Evolutionary conservation across 2,329 filamentous ascomycete species (phyloP), one percentile per base, ranked within the genome.

Genomic region (Epichloe scottii): DNA sequence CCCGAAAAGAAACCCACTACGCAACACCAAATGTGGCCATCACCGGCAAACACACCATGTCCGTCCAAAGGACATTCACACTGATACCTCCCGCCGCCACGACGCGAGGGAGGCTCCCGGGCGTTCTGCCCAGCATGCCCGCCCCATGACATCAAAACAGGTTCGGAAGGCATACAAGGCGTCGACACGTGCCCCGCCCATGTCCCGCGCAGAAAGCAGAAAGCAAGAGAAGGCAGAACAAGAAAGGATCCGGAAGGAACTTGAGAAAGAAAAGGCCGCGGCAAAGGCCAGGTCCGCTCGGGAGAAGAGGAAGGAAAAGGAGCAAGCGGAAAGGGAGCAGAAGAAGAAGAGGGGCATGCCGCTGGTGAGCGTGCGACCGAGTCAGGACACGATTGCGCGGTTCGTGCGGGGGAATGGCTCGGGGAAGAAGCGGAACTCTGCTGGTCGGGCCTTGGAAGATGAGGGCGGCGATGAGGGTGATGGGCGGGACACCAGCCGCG

Each of bases 231-330:
- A 61, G 23, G 68, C 67, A 42, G 76, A 81, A 54, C 76, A 78
- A 56, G 76, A 79, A 51, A 68, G 73, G n/a, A 77, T 78, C 37
- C 66, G 71, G 4, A 72, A 71, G 59, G 75, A 76, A 58, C 68
- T 73, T 23, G 75, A 75, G 58, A 73, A 70, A 60, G 75, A 73
- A 57, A 71, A 69, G 56, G 67, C 70, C 1, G 67, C 71, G 17
- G 66, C 68, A 3, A 73, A 73, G 52, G 78, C 78, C 2, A 71
- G 69, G 49, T 60, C 68, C 8, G 70, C 71, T 2, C 64, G 78
- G 23, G 78, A 82, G 39, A 76, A 72, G 63, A 81, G 78, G 62
- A 75, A 71, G 53, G 74, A 71, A 15, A 79, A 75, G 58, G 77
- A 78, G 46, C 61, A 69, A 26, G 70, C 69, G 7, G 72, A 74